Percentiles rank a stretch among this genome's conserved stretches.
These are phyloP conservation scores for Trichosporon sp. DNA, from an alignment of 1,284 basidiomycete genomes.

Conservation along the genomic window DNA sequence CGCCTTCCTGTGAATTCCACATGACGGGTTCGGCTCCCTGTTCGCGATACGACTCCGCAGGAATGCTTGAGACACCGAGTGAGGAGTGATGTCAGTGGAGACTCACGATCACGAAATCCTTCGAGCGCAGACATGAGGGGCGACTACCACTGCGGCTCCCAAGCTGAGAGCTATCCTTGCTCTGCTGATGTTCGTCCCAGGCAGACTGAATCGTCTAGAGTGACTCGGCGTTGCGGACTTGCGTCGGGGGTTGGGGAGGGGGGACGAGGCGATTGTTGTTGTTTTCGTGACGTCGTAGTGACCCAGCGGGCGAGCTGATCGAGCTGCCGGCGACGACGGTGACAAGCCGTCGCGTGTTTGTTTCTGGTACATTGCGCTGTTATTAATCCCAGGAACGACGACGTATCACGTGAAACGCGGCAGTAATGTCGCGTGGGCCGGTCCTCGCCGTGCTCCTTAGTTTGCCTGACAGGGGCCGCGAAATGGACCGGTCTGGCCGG, in stretches of 20 bases:
- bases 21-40: not conserved
- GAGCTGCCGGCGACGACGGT: not conserved
- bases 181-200: not conserved
- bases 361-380: not conserved
- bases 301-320: not conserved
- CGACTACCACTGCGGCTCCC: not conserved
- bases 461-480: not conserved
- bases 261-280: not conserved
- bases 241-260: not conserved
- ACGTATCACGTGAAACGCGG: not conserved
- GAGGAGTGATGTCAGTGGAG: not conserved
- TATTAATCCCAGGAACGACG: not conserved
- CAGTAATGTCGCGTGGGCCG: not conserved
- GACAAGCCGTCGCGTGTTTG: not conserved
- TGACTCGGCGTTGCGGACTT: not conserved
- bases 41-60: not conserved
- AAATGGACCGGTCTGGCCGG: not conserved
- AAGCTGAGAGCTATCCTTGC: not conserved
- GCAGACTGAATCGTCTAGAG: not conserved
- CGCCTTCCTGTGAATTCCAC: not conserved
- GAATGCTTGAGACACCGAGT: not conserved
- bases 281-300: not conserved
- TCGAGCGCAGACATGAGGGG: constrained; percentile 40
- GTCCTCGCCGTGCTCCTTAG: not conserved
- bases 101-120: constrained; percentile 45